Percentiles rank a stretch among this genome's conserved stretches.
phyloP scores from a whole-genome alignment of 2,329 filamentous ascomycete species.

The Madurella fahalii region DNA sequence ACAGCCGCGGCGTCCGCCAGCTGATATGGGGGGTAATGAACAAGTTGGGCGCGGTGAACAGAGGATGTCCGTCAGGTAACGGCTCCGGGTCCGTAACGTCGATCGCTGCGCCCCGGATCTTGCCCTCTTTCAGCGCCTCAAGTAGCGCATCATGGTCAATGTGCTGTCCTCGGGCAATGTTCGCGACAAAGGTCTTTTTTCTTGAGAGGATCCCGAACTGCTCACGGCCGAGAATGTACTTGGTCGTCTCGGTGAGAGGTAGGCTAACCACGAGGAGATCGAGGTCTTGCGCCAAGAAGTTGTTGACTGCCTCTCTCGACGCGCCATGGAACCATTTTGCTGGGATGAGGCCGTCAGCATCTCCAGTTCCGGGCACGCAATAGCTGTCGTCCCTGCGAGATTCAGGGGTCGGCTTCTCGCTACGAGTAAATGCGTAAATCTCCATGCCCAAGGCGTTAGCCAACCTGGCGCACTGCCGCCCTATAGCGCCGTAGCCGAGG shows the following conservation, averaged over 20 bases:
- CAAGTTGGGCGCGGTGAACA: constrained; percentile 63
- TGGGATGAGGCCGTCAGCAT: constrained; percentile 40
- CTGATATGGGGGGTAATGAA: constrained; percentile 48
- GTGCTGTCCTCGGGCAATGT: constrained; percentile 57
- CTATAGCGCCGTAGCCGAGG: constrained; percentile 45
- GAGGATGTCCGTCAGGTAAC: constrained; percentile 55
- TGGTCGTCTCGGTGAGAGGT: constrained; percentile 38
- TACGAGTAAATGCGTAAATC: constrained; percentile 64
- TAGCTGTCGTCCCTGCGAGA: constrained; percentile 56
- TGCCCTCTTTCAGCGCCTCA: constrained; percentile 44
- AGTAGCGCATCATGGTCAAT: constrained; percentile 49
- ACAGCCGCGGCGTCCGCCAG: constrained; percentile 31
- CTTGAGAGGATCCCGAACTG: constrained; percentile 39
- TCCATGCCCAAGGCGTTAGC: constrained; percentile 60
- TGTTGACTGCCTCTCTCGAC: constrained; percentile 32
- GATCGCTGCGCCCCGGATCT: constrained; percentile 56
- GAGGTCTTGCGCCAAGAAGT: constrained; percentile 41
- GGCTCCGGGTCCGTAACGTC: constrained; percentile 73
- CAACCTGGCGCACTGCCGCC: constrained; percentile 43
- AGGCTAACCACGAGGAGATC: constrained; percentile 42
- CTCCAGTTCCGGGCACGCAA: constrained; percentile 59
- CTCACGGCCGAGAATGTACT: constrained; percentile 39
- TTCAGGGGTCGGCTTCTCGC: constrained; percentile 54
- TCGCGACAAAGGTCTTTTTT: constrained; percentile 56
- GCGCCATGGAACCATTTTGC: constrained; percentile 40